Evolutionary conservation across 1,139 yeast species (phyloP).

Genomic region (Lodderomyces pseudojiufengensis): DNA sequence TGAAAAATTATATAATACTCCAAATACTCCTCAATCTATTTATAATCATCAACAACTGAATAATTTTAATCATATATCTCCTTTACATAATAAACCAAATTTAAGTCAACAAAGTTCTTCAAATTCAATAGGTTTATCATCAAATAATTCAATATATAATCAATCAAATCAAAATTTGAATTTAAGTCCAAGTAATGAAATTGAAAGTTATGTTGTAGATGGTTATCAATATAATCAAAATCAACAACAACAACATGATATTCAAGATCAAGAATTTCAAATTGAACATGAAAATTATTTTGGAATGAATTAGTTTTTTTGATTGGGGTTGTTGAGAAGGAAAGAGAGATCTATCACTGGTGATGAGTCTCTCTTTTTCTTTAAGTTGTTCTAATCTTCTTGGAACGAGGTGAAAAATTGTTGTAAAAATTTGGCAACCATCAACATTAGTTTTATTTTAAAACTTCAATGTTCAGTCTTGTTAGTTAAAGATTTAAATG

Average conservation of each 20-base stretch:
- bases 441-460: too few species aligned
- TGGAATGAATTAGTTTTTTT: constrained; percentile 23
- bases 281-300: constrained; percentile 42
- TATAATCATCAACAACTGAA: constrained; percentile 8
- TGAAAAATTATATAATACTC: constrained; percentile 14
- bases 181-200: constrained; percentile 40
- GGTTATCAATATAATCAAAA: constrained; percentile 24
- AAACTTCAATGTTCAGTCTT: too few species aligned
- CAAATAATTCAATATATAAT: constrained; percentile 6
- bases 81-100: too few species aligned
- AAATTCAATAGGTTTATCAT: not conserved
- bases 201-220: constrained; percentile 38
- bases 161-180: constrained; percentile 7
- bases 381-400: too few species aligned
- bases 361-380: too few species aligned
- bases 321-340: too few species aligned
- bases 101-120: too few species aligned
- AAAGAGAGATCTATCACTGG: too few species aligned
- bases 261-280: constrained; percentile 16
- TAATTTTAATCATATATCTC: too few species aligned
- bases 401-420: too few species aligned
- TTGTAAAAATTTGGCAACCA: too few species aligned
- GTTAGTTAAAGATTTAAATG: too few species aligned
- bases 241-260: constrained; percentile 5
- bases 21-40: constrained; percentile 35